Conservation (phyloP, 208 protist species). For the Crithidia sp. region DNA sequence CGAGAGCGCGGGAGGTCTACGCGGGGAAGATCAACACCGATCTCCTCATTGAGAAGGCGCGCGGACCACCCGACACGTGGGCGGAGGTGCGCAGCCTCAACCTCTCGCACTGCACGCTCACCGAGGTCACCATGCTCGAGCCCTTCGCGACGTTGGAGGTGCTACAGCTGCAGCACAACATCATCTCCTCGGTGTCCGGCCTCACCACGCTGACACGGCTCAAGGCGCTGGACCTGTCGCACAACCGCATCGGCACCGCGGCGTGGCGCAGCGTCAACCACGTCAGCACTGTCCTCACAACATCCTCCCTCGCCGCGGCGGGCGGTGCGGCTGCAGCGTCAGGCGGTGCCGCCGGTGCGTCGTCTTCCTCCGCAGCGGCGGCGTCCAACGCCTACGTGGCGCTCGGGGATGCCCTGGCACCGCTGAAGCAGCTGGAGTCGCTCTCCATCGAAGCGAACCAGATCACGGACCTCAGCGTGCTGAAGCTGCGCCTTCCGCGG, state of each 20-base stretch:
- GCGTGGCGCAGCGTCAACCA: conserved; percentile 26
- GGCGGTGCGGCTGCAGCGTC: no score
- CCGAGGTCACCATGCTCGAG: conserved; percentile 72
- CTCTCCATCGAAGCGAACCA: conserved; percentile 90
- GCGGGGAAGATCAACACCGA: conserved; percentile 82
- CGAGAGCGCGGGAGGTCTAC: conserved; percentile 69
- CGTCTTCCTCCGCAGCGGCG: neutral
- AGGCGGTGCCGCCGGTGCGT: neutral
- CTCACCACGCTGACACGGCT: conserved; percentile 57
- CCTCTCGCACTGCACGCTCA: conserved; percentile 78
- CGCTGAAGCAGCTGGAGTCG: conserved; percentile 64
- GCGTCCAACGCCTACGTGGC: conserved; percentile 8
- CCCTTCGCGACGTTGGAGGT: conserved; percentile 65
- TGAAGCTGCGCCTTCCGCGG: conserved; percentile 58
- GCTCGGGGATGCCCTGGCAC: conserved; percentile 57
- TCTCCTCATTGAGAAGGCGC: conserved; percentile 69
- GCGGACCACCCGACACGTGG: conserved; percentile 46
- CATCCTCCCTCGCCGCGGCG: no score
- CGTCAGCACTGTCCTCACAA: neutral
- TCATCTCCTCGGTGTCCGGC: conserved; percentile 56
- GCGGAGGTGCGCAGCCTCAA: conserved; percentile 57
- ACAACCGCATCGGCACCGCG: conserved; percentile 66
- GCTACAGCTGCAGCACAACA: conserved; percentile 85
- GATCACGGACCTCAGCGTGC: conserved; percentile 58
- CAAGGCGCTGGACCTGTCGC: conserved; percentile 80